Percentiles rank a stretch among this genome's conserved stretches.
Conservation (phyloP, 768 basidiomycete genomes). For the Tricholoma furcatifolium region DNA sequence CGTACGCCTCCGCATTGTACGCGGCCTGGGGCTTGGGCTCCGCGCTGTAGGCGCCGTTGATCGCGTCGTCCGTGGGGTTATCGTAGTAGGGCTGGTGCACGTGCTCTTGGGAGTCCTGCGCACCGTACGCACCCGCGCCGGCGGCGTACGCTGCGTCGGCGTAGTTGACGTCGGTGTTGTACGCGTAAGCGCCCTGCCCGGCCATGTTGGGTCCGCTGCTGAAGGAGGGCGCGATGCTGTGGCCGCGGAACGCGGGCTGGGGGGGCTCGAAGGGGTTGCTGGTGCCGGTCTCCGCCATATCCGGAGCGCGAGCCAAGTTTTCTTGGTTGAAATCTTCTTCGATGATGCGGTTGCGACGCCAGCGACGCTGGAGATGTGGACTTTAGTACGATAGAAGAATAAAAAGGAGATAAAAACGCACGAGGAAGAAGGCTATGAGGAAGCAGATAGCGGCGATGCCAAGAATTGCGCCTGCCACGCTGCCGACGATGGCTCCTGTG, state of each 20-base stretch:
- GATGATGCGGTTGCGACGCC: conserved; percentile 28
- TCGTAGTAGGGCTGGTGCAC: conserved; percentile 37
- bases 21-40: conserved; percentile 36
- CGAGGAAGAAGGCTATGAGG: conserved; percentile 38
- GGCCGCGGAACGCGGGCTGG: conserved; percentile 26
- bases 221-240: conserved; percentile 27
- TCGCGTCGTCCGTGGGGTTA: conserved; percentile 24
- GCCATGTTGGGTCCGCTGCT: conserved; percentile 34
- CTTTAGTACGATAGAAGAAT: neutral
- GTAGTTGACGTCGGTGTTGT: conserved; percentile 12
- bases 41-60: conserved; percentile 38
- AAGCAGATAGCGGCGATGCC: conserved; percentile 36
- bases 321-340: conserved; percentile 37
- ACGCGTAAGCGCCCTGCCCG: conserved; percentile 36
- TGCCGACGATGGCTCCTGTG: conserved; percentile 42
- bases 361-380: conserved; percentile 31
- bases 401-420: conserved; percentile 20
- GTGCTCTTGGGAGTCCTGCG: conserved; percentile 35
- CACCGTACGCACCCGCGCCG: conserved; percentile 12
- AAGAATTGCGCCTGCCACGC: conserved; percentile 37
- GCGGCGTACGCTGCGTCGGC: neutral
- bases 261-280: conserved; percentile 27
- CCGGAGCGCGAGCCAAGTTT: conserved; percentile 20
- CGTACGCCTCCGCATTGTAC: conserved; percentile 45
- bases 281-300: conserved; percentile 21